Conservation (phyloP, 2,329 filamentous ascomycete species). For the Rutstroemia sp. region DNA sequence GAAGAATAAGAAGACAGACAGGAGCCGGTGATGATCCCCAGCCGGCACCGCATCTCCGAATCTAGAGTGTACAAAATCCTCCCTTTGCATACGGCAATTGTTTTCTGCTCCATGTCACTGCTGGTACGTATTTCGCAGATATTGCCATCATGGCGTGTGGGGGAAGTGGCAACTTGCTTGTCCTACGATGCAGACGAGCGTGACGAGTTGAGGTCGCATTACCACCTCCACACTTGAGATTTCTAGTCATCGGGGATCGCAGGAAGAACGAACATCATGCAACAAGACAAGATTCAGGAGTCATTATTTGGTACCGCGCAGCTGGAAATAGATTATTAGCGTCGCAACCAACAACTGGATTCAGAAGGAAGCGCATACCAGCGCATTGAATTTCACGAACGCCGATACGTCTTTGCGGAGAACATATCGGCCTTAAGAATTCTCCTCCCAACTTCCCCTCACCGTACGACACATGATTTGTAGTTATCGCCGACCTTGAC, state of each 20-base stretch:
- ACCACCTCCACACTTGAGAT: too few relatives aligned
- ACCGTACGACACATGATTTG: background rate
- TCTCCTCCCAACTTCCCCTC: background rate
- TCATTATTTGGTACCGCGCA: background rate
- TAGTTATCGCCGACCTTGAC: background rate
- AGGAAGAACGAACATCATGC: background rate
- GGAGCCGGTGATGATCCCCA: too few relatives aligned
- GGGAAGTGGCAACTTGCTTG: too few relatives aligned
- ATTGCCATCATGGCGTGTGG: too few relatives aligned
- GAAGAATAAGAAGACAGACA: too few relatives aligned
- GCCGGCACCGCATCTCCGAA: too few relatives aligned
- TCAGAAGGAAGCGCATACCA: background rate
- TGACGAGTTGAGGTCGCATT: too few relatives aligned
- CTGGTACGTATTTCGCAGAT: too few relatives aligned
- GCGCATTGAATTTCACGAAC: constrained; percentile 3
- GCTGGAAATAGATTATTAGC: background rate
- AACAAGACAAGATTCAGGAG: background rate
- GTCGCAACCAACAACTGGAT: background rate
- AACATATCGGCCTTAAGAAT: constrained; percentile 7
- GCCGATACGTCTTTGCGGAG: constrained; percentile 6
- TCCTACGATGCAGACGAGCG: too few relatives aligned
- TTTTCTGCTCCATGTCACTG: too few relatives aligned
- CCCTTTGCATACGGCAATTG: too few relatives aligned
- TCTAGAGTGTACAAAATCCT: too few relatives aligned
- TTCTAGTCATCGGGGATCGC: background rate